Evolutionary conservation across 2,329 filamentous ascomycete species (phyloP).

Genomic region (Fusarium agapanthi): DNA sequence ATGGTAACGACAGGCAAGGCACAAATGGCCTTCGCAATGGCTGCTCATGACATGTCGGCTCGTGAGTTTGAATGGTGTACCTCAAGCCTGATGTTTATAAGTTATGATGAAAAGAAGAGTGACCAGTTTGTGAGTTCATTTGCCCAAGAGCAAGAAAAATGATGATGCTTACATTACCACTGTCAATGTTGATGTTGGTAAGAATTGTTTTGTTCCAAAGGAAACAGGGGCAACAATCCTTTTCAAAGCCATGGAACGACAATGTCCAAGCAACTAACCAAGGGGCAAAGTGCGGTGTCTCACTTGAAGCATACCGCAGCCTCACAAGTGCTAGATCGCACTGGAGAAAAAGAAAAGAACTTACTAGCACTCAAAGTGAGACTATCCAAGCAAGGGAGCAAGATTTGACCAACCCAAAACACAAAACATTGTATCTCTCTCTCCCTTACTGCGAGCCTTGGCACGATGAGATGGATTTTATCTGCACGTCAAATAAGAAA

Average conservation of each 20-base stretch:
- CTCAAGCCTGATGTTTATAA: not conserved
- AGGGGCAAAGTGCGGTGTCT: conserved; percentile 16
- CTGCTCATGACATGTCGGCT: not conserved
- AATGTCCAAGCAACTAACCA: conserved; percentile 9
- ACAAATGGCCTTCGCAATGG: not conserved
- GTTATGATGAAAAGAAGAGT: not conserved
- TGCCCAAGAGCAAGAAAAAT: not conserved
- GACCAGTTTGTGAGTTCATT: not conserved
- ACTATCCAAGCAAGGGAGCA: conserved; percentile 18
- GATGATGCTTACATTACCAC: conserved; percentile 10
- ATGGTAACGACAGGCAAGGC: not conserved
- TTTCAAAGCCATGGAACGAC: conserved; percentile 1
- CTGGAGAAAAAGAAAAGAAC: not conserved
- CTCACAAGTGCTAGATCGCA: not conserved
- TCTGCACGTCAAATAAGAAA: not conserved
- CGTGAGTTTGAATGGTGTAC: not conserved
- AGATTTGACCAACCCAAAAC: not conserved
- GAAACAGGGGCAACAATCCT: conserved; percentile 7
- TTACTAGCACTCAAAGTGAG: not conserved
- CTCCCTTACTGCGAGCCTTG: conserved; percentile 27
- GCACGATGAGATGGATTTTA: not conserved
- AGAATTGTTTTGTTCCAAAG: conserved; percentile 18
- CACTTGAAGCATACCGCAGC: not conserved
- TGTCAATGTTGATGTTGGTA: conserved; percentile 9
- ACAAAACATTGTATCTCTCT: not conserved